Conservation (phyloP, 2,329 filamentous ascomycete genomes). For the Paracorniculantispora psalliotae region DNA sequence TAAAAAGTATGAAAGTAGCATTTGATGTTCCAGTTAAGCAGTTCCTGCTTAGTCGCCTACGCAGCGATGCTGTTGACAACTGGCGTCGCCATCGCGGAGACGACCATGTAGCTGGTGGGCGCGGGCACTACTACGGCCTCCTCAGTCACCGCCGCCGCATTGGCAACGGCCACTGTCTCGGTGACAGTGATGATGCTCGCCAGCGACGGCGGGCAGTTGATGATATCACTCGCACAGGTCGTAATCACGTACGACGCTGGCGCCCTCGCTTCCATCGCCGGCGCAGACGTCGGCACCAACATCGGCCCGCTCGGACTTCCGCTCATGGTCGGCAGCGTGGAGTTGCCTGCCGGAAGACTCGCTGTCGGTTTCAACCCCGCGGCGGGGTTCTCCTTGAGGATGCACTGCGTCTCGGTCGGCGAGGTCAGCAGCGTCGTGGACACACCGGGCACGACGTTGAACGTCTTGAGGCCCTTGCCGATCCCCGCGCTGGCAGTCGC, state of each 20-base stretch:
- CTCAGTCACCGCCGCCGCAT: neutral
- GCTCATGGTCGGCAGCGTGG: neutral
- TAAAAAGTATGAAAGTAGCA: too few species aligned
- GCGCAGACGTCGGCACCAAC: neutral
- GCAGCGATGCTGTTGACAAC: neutral
- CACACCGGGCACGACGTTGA: slow-evolving; percentile 33
- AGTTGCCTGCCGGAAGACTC: neutral
- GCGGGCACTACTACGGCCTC: too few species aligned
- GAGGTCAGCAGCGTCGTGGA: slow-evolving; percentile 33
- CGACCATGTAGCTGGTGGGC: neutral
- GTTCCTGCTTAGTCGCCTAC: too few species aligned
- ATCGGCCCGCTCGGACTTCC: neutral
- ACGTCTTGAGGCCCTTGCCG: slow-evolving; percentile 28
- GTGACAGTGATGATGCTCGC: slow-evolving; percentile 24
- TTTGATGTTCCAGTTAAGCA: too few species aligned
- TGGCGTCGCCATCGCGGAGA: neutral
- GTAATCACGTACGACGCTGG: slow-evolving; percentile 26
- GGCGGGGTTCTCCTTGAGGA: slow-evolving; percentile 16
- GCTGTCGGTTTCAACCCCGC: neutral
- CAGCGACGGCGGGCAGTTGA: slow-evolving; percentile 30
- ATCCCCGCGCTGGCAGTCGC: slow-evolving; percentile 31
- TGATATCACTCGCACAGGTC: slow-evolving; percentile 25
- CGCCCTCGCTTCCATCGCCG: neutral
- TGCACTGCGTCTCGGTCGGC: slow-evolving; percentile 34
- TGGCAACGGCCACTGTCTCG: neutral